phyloP scores from a whole-genome alignment of 225 moss, liverwort and hornwort genomes.

The Straminergon stramineum region DNA sequence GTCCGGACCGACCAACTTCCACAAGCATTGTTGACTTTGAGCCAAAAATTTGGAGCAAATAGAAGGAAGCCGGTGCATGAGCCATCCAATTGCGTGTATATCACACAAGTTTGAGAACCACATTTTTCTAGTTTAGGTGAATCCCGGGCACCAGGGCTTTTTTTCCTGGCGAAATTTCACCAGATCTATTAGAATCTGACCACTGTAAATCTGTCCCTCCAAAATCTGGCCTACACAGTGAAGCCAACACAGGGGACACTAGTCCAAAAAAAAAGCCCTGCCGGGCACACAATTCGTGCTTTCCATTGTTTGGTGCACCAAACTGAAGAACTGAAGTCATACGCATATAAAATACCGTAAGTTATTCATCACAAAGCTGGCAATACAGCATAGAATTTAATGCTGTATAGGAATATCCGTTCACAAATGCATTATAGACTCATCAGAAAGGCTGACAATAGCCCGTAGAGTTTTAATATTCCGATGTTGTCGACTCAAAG shows the following conservation, averaged over 20 bases:
- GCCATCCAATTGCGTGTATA: background rate
- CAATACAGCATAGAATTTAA: background rate
- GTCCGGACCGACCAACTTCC: too few relatives aligned
- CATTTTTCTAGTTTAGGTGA: background rate
- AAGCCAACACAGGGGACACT: too few relatives aligned
- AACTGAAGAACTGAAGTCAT: background rate
- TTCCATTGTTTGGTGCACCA: background rate
- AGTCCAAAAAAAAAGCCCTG: too few relatives aligned
- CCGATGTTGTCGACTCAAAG: background rate
- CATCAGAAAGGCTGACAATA: background rate
- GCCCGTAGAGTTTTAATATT: background rate
- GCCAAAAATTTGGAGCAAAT: background rate
- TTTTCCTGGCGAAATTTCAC: too few relatives aligned
- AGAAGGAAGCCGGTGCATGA: background rate
- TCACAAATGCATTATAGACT: background rate
- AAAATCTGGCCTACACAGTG: too few relatives aligned
- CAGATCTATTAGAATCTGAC: too few relatives aligned
- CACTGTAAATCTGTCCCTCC: too few relatives aligned
- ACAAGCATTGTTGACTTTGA: fast-evolving
- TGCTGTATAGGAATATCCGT: background rate
- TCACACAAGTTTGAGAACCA: background rate
- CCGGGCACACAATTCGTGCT: background rate
- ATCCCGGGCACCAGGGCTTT: too few relatives aligned
- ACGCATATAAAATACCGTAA: too few relatives aligned
- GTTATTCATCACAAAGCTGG: background rate